Conservation (phyloP, 768 basidiomycete genomes). For the Kwoniella botswanensis region DNA sequence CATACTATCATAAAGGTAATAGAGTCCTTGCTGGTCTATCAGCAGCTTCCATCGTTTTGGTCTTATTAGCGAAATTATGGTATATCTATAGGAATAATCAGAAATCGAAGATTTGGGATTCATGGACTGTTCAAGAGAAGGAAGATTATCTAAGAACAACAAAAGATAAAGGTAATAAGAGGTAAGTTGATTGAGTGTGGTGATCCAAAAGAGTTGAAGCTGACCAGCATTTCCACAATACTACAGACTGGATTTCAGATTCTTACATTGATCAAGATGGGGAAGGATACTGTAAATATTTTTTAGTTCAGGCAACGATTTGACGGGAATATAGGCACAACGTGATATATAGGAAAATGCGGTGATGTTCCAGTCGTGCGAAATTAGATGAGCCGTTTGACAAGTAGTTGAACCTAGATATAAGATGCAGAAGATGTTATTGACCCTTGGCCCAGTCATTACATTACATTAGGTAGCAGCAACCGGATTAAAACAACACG, state of each 20-base stretch:
- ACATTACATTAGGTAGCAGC: no score
- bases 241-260: slow-evolving; percentile 22
- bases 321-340: no score
- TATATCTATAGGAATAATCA: slow-evolving; percentile 64
- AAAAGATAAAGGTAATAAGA: slow-evolving; percentile 61
- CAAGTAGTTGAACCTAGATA: neutral
- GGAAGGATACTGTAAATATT: neutral
- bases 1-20: slow-evolving; percentile 68
- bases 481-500: no score
- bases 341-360: no score
- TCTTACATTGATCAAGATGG: slow-evolving; percentile 12
- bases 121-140: slow-evolving; percentile 64
- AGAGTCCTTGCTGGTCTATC: slow-evolving; percentile 65
- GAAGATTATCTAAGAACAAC: slow-evolving; percentile 68
- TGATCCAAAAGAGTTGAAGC: no score
- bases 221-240: neutral
- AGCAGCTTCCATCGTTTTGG: slow-evolving; percentile 65
- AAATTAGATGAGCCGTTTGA: neutral
- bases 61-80: slow-evolving; percentile 65
- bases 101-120: slow-evolving; percentile 65
- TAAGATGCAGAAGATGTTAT: neutral
- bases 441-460: no score
- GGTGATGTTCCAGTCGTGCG: no score
- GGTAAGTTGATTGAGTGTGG: slow-evolving; percentile 16
- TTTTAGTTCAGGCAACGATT: no score